A percentile compares a stretch with the other conserved stretches of the same genome.
These are phyloP conservation scores for Orbilia javanica DNA, from an alignment of 2,329 filamentous ascomycete species.

Conservation along the genomic window DNA sequence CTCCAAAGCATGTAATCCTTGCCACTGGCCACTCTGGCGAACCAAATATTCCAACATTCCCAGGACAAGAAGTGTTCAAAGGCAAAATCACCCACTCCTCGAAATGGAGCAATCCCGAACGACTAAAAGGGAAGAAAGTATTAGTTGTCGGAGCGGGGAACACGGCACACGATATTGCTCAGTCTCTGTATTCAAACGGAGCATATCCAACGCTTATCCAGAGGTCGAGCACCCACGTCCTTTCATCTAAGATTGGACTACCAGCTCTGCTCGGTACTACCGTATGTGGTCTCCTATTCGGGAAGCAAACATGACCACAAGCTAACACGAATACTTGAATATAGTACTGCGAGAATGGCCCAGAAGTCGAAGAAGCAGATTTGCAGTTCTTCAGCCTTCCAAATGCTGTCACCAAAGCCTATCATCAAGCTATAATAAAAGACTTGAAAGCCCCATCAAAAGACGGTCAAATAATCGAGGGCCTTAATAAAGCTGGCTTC, in stretches of 20 bases:
- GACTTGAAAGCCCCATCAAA: constrained; percentile 54
- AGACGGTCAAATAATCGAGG: constrained; percentile 65
- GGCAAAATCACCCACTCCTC: constrained; percentile 74
- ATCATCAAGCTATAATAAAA: constrained; percentile 65
- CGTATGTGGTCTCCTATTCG: constrained; percentile 61
- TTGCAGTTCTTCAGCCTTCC: constrained; percentile 73
- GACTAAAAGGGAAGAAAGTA: constrained; percentile 71
- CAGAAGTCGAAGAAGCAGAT: constrained; percentile 76
- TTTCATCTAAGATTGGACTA: constrained; percentile 71
- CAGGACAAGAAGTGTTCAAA: constrained; percentile 70
- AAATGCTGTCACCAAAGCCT: constrained; percentile 72
- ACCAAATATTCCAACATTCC: constrained; percentile 70
- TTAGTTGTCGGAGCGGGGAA: constrained; percentile 78
- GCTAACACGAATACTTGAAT: neutral
- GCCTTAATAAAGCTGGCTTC: constrained; percentile 73
- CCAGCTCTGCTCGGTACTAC: constrained; percentile 70
- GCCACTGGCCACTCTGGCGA: constrained; percentile 78
- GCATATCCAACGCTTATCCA: constrained; percentile 76
- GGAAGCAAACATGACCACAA: neutral
- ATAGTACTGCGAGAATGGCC: constrained; percentile 69
- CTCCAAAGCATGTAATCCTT: constrained; percentile 75
- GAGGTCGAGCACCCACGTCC: constrained; percentile 75
- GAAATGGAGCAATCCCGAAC: constrained; percentile 68
- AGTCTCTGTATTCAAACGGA: constrained; percentile 76
- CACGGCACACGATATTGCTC: constrained; percentile 77